Conservation (phyloP, 768 basidiomycete genomes). For the Hemileccinum impolitum region DNA sequence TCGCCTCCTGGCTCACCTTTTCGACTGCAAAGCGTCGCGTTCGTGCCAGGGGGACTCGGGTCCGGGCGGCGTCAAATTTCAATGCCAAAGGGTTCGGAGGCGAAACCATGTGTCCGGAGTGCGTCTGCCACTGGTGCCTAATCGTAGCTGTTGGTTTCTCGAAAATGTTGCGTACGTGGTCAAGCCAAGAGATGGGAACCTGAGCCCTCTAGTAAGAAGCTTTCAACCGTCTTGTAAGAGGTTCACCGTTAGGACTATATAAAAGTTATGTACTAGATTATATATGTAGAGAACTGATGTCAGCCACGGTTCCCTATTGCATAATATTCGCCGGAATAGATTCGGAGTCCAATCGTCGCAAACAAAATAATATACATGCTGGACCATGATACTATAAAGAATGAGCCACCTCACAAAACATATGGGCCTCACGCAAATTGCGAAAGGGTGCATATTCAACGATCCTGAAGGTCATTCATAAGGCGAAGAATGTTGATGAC, state of each 20-base stretch:
- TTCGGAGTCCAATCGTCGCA: conserved; percentile 8
- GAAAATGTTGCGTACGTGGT: no score
- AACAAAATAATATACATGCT: conserved; percentile 21
- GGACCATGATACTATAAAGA: conserved; percentile 10
- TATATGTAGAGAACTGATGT: no score
- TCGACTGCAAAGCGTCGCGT: conserved; percentile 8
- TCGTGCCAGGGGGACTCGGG: conserved; percentile 14
- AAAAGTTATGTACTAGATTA: no score
- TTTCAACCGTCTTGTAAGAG: no score
- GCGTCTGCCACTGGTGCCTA: no score
- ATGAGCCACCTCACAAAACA: background rate
- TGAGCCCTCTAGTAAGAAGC: no score
- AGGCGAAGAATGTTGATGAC: conserved; percentile 86
- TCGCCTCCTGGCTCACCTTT: conserved; percentile 20
- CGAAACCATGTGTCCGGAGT: conserved; percentile 8
- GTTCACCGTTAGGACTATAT: no score
- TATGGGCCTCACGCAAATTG: background rate
- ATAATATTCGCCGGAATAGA: no score
- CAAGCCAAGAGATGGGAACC: no score
- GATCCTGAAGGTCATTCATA: conserved; percentile 54
- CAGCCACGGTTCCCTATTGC: no score
- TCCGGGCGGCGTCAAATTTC: conserved; percentile 15
- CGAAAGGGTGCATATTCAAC: conserved; percentile 17
- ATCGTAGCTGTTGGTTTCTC: background rate
- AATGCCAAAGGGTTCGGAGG: conserved; percentile 21